Percentiles rank a stretch among this genome's conserved stretches.
phyloP scores from a whole-genome alignment of 2,329 filamentous ascomycete genomes.

The Diaporthe sp. region DNA sequence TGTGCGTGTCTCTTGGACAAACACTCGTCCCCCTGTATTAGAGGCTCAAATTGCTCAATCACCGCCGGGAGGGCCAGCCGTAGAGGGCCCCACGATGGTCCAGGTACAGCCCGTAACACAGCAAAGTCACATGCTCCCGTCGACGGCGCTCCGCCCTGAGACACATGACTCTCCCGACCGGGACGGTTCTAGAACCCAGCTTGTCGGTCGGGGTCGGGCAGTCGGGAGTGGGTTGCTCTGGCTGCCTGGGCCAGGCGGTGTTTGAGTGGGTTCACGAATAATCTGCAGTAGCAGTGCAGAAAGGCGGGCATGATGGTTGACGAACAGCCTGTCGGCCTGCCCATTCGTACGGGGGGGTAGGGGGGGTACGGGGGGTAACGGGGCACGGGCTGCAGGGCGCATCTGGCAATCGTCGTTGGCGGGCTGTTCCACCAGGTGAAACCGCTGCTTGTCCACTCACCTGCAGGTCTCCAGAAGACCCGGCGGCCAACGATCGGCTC shows the following conservation, averaged over 20 bases:
- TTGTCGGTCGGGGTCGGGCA: not conserved
- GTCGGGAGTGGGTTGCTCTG: not conserved
- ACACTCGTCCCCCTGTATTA: not conserved
- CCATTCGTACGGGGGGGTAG: not conserved
- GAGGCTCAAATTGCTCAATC: not conserved
- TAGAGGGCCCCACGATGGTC: not conserved
- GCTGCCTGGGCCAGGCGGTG: not conserved
- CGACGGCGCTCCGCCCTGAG: constrained; percentile 5
- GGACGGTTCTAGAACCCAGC: not conserved
- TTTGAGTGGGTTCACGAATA: constrained; percentile 14
- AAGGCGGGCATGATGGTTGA: constrained; percentile 23
- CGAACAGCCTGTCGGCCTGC: not conserved
- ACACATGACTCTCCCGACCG: constrained; percentile 19
- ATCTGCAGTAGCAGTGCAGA: constrained; percentile 23
- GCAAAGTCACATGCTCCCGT: constrained; percentile 19
- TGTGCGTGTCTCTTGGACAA: not conserved
- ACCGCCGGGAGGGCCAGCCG: not conserved
- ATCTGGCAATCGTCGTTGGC: constrained; percentile 16
- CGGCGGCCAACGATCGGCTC: constrained; percentile 3
- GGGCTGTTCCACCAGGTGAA: constrained; percentile 15
- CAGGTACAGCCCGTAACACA: not conserved
- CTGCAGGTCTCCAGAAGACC: constrained; percentile 16
- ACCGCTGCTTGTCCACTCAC: not conserved
- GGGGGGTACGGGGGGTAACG: too few species aligned
- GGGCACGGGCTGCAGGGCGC: not conserved